These are phyloP conservation scores for Fusarium graminum DNA, from an alignment of 2,329 filamentous ascomycete genomes.

Conservation along the genomic window DNA sequence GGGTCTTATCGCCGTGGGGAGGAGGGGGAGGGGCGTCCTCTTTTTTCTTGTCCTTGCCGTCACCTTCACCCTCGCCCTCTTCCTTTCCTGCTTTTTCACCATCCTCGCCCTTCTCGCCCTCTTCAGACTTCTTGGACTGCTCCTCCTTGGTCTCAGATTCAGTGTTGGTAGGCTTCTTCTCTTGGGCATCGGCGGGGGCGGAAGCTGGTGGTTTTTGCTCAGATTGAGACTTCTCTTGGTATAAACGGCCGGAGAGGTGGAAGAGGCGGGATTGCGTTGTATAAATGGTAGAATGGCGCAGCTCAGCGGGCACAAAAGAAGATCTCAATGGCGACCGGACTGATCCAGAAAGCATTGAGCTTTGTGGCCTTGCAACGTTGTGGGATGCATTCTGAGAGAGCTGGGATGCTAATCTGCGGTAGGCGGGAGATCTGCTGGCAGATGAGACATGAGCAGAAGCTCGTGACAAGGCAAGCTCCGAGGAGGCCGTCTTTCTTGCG, in stretches of 20 bases:
- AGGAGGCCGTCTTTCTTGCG: conserved; percentile 58
- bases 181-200: conserved; percentile 56
- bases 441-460: conserved; percentile 56
- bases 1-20: conserved; percentile 98
- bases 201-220: conserved; percentile 46
- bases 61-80: conserved; percentile 61
- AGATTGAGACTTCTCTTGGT: conserved; percentile 54
- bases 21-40: conserved; percentile 85
- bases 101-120: conserved; percentile 55
- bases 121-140: conserved; percentile 59
- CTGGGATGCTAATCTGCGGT: conserved; percentile 61
- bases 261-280: conserved; percentile 51
- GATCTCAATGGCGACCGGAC: conserved; percentile 59
- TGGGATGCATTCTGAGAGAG: conserved; percentile 50
- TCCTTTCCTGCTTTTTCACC: conserved; percentile 61
- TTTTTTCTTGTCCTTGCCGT: conserved; percentile 69
- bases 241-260: conserved; percentile 51
- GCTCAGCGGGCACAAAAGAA: conserved; percentile 57
- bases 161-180: conserved; percentile 55
- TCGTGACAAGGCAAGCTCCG: conserved; percentile 59
- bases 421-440: conserved; percentile 62
- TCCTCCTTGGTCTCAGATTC: conserved; percentile 55
- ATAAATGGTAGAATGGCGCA: conserved; percentile 53
- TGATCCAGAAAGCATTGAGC: conserved; percentile 47
- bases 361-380: conserved; percentile 48